Base-by-base conservation (phyloP, 176 grass and related monocot genomes). In the Paspalum notatum region DNA sequence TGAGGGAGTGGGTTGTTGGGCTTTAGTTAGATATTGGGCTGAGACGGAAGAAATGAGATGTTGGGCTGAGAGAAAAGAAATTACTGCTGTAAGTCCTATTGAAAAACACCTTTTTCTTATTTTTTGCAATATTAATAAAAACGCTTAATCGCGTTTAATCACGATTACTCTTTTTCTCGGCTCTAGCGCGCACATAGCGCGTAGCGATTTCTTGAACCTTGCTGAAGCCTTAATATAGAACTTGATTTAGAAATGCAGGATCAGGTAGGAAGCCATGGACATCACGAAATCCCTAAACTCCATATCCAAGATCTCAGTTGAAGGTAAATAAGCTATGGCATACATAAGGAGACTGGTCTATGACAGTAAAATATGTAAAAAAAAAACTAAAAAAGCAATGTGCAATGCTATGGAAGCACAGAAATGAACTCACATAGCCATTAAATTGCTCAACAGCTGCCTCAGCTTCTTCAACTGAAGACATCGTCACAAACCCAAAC, bases 401-500 rank as follows among this genome's bases (percentile, higher is more conserved):
- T 13, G 43, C 72, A 11, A 27, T 56, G 63, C 67, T 8, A 71
- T n/a, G 48, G 8, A 74, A 44, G 51, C 2, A 41, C 7, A 4
- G 14, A 27, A 70, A 22, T 49, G 67, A 56, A 87, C 95, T 92
- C 71, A 98, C 95, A 87, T 80, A 91, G 42, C 92, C 92, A 80
- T 98, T 88, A 56, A 98, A 86, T 58, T 91, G 85, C 74, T 94
- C 72, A 74, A 83, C 88, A 81, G 92, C 92, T n/a, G 75, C 72
- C 80, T 91, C 81, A 4, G 70, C 95, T 74, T 94, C 95, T 74
- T 93, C 52, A 0, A 94, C 57, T 7, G 76, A 87, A 70, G 88
- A 88, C 93, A 97, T 97, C 24, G 80, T 93, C 54, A 93, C 93
- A 32, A 97, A 97, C 9, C 85, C 93, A 63, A 93, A 97, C 27